These are phyloP conservation scores for Vitis amurensis DNA, from an alignment of 164 flowering plant genomes.

Conservation along the genomic window DNA sequence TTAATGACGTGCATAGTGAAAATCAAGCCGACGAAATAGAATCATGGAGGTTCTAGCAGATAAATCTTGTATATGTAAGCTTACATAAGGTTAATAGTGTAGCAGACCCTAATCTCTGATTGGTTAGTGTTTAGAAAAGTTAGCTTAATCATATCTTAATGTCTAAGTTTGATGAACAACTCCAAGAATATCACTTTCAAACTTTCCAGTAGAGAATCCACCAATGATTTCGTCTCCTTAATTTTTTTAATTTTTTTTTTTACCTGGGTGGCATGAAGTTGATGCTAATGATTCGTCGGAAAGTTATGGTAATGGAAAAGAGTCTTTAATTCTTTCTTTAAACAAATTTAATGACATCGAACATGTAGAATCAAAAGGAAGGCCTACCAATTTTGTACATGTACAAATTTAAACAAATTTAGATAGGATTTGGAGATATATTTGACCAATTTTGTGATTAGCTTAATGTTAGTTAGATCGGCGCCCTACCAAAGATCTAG, in stretches of 20 bases:
- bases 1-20: background rate
- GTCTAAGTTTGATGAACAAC: constrained; percentile 24
- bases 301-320: no score
- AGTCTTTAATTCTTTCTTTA: no score
- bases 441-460: no score
- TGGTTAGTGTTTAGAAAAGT: constrained; percentile 6
- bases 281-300: no score
- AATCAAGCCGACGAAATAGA: background rate
- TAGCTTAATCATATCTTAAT: constrained; percentile 1
- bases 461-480: no score
- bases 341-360: no score
- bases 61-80: background rate
- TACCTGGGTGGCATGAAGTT: no score
- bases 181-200: background rate
- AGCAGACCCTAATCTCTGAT: background rate
- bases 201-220: background rate
- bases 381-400: no score
- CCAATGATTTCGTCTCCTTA: background rate
- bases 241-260: background rate
- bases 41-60: background rate
- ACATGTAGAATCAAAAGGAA: no score
- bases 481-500: no score
- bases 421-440: no score
- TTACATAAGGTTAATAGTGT: background rate
- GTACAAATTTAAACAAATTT: no score